phyloP scores from a whole-genome alignment of 2,329 filamentous ascomycete species.

The Trichoderma afroharzianum region DNA sequence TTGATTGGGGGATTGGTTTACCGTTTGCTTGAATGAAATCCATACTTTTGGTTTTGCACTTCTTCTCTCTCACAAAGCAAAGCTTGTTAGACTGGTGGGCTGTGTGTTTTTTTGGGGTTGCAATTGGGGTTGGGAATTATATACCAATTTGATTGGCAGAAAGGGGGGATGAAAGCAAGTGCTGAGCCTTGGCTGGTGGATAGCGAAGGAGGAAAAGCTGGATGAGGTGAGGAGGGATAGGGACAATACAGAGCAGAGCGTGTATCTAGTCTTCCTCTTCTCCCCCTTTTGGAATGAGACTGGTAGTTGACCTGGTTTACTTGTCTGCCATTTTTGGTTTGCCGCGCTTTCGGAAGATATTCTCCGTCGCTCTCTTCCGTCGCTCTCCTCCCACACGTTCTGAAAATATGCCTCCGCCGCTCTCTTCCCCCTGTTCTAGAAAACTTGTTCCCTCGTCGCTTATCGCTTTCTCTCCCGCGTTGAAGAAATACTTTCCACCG shows the following conservation, averaged over 20 bases:
- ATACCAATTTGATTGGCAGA: constrained; percentile 7
- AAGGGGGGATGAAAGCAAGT: background rate
- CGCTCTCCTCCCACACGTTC: too few relatives aligned
- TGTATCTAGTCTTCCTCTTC: background rate
- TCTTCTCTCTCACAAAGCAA: background rate
- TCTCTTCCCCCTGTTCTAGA: background rate
- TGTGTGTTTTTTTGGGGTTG: background rate
- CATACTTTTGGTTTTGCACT: background rate
- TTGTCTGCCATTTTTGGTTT: background rate
- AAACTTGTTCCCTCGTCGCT: too few relatives aligned
- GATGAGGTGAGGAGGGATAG: background rate
- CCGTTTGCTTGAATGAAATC: background rate
- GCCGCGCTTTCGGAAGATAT: too few relatives aligned
- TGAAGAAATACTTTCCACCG: too few relatives aligned
- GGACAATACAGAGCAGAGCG: background rate
- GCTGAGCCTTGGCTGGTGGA: background rate
- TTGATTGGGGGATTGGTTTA: background rate
- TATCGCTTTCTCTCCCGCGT: background rate
- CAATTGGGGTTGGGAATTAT: background rate
- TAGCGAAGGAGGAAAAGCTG: background rate
- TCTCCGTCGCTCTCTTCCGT: background rate
- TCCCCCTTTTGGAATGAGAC: background rate
- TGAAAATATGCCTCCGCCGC: too few relatives aligned
- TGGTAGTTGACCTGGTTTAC: background rate
- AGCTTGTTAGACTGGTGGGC: background rate